Conservation (phyloP, 345 rosid genomes). For the Sonneratia alba region DNA sequence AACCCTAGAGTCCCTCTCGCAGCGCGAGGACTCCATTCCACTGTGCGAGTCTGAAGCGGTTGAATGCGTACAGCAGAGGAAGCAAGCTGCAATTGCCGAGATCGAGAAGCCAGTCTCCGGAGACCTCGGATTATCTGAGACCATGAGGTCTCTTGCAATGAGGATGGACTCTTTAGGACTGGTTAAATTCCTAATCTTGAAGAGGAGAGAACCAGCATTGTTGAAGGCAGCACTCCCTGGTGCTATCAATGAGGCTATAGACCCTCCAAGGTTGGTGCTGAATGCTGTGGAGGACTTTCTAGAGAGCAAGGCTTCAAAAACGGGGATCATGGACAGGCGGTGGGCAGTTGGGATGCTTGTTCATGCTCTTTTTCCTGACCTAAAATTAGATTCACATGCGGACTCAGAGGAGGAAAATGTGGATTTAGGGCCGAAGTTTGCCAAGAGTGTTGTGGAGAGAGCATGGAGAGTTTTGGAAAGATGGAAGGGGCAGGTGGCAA, state of each 20-base stretch:
- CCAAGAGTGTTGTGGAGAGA: constrained; percentile 27
- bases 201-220: constrained; percentile 38
- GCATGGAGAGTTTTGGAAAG: constrained; percentile 24
- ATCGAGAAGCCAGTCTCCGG: constrained; percentile 11
- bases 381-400: background rate
- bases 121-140: constrained; percentile 16
- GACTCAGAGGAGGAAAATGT: background rate
- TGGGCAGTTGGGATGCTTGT: constrained; percentile 52
- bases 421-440: constrained; percentile 16
- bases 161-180: constrained; percentile 37
- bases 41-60: constrained; percentile 31
- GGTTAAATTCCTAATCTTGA: constrained; percentile 26
- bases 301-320: constrained; percentile 21
- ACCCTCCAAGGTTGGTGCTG: constrained; percentile 35
- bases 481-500: constrained; percentile 28
- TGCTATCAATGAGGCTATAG: constrained; percentile 37
- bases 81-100: constrained; percentile 25
- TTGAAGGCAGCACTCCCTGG: constrained; percentile 34
- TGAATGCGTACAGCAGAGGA: constrained; percentile 19
- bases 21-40: constrained; percentile 30
- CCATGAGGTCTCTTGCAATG: constrained; percentile 24
- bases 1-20: constrained; percentile 24
- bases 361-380: constrained; percentile 41
- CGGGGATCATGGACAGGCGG: constrained; percentile 46
- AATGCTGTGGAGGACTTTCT: constrained; percentile 50